Evolutionary conservation across 2,329 filamentous ascomycete genomes (phyloP), one percentile per base, ranked within the genome.

Genomic region (Pyrenochaeta sp.): DNA sequence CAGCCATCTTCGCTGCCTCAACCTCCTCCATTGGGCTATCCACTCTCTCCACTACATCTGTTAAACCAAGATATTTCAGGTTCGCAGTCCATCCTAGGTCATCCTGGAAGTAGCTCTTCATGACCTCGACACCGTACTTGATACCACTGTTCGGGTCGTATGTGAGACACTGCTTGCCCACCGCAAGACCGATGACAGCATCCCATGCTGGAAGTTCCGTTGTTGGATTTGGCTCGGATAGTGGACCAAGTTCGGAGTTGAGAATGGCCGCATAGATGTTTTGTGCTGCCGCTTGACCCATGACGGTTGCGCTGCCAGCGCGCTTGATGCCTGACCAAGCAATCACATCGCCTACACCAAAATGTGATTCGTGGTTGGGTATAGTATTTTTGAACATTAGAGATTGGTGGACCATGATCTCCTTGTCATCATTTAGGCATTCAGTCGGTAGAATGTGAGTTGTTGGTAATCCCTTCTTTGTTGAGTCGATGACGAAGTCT

Each of bases 301-400:
- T 87, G 67, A 90, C 85, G 83, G 93, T 90, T 30, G 90, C 90
- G 14, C 81, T 85, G 20, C 90, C 90, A 64, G 88, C 91, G 39
- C 90, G 87, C 79, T 92, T 93, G 77, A 94, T 92, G 37, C 90
- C 90, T 0, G 87, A 84, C 90, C 90, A 93, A 42, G 80, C 78
- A 29, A 83, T 84, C 14, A 90, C 78, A 68, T 94, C 90, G 14
- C 90, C 90, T 20, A 85, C 81, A 11, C 87, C 89, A 65, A 88
- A 90, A 72, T 93, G 90, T 0, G 78, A 76, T 11, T 83, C 75
- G 58, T 27, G 23, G 23, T 91, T 88, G 4, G 86, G 80, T 0
- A 85, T 78, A 0, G 76, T 76, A 1, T 76, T 63, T 1, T 80
- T 73, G 71, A 90, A 87, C 61, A 81, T 78, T 6, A 90, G 76